Evolutionary conservation across 305 asterid species (phyloP).

Genomic region (Withania somnifera): DNA sequence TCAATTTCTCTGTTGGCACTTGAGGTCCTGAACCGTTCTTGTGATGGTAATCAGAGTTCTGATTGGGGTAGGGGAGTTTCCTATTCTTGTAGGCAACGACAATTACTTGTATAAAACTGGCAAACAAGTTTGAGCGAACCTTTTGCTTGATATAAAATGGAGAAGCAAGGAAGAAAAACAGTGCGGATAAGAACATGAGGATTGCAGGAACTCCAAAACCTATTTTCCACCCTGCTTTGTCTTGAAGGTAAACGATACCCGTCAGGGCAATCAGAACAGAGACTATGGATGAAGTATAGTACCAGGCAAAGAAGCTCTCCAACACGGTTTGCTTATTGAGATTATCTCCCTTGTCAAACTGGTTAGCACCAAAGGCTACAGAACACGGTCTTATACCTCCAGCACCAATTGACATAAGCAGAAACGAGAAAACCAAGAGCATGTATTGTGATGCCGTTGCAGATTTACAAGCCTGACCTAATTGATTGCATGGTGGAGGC

Average conservation of each 20-base stretch:
- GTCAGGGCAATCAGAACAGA: slow-evolving; percentile 47
- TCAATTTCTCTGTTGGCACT: slow-evolving; percentile 38
- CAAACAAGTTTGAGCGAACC: slow-evolving; percentile 29
- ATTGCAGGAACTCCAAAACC: slow-evolving; percentile 58
- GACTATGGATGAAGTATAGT: slow-evolving; percentile 38
- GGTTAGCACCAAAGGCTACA: slow-evolving; percentile 38
- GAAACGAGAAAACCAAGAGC: slow-evolving; percentile 31
- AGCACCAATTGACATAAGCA: slow-evolving; percentile 37
- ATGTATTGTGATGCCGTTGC: slow-evolving; percentile 32
- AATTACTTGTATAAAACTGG: slow-evolving; percentile 31
- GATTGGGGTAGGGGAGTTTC: slow-evolving; percentile 19
- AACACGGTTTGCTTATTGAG: slow-evolving; percentile 27
- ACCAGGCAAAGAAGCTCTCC: slow-evolving; percentile 61
- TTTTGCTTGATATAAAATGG: slow-evolving; percentile 32
- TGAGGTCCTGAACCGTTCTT: slow-evolving; percentile 27
- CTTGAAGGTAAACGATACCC: slow-evolving; percentile 54
- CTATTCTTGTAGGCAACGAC: slow-evolving; percentile 49
- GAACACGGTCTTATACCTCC: slow-evolving; percentile 32
- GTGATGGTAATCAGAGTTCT: slow-evolving; percentile 26
- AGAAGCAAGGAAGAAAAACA: slow-evolving; percentile 41
- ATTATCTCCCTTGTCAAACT: slow-evolving; percentile 15
- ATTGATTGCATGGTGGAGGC: slow-evolving; percentile 33
- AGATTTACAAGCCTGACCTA: slow-evolving; percentile 18
- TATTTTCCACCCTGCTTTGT: slow-evolving; percentile 43
- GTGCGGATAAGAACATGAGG: slow-evolving; percentile 34